phyloP scores from a whole-genome alignment of 2,329 filamentous ascomycete genomes.

The Dryadomyces quercus-mongolicae region DNA sequence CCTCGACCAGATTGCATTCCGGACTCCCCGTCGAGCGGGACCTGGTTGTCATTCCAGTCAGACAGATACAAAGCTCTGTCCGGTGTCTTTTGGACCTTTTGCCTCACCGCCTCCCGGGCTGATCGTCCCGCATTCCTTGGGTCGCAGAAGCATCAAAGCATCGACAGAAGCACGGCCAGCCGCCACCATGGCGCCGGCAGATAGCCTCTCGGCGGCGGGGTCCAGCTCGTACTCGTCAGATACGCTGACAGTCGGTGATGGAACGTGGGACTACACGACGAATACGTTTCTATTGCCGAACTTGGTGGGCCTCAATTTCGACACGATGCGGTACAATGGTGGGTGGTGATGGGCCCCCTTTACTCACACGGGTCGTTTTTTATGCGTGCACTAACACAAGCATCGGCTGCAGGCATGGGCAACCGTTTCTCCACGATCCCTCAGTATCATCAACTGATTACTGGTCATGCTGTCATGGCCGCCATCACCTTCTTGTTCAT shows the following conservation, averaged over 20 bases:
- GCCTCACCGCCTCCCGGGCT: not conserved
- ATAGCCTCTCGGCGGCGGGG: constrained; percentile 55
- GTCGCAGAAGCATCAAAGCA: too few relatives aligned
- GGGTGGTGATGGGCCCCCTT: constrained; percentile 16
- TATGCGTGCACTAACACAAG: not conserved
- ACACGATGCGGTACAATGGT: constrained; percentile 80
- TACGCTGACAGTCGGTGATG: constrained; percentile 68
- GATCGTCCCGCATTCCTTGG: not conserved
- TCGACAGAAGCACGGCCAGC: not conserved
- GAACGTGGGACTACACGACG: constrained; percentile 69
- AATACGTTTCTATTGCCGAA: constrained; percentile 72
- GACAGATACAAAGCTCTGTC: not conserved
- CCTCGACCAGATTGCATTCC: not conserved
- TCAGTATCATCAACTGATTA: constrained; percentile 60
- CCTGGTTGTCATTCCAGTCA: not conserved
- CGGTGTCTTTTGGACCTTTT: not conserved
- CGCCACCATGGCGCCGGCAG: constrained; percentile 44
- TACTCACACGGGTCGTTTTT: too few relatives aligned
- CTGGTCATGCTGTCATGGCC: constrained; percentile 60
- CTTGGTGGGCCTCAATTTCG: constrained; percentile 63
- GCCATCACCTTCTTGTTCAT: constrained; percentile 63
- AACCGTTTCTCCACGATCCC: constrained; percentile 60
- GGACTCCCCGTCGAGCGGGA: not conserved
- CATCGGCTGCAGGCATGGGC: constrained; percentile 53
- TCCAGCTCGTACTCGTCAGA: constrained; percentile 61